These are phyloP conservation scores for Neovahlkampfia damariscottae DNA, from an alignment of 78 protist genomes.

Conservation along the genomic window DNA sequence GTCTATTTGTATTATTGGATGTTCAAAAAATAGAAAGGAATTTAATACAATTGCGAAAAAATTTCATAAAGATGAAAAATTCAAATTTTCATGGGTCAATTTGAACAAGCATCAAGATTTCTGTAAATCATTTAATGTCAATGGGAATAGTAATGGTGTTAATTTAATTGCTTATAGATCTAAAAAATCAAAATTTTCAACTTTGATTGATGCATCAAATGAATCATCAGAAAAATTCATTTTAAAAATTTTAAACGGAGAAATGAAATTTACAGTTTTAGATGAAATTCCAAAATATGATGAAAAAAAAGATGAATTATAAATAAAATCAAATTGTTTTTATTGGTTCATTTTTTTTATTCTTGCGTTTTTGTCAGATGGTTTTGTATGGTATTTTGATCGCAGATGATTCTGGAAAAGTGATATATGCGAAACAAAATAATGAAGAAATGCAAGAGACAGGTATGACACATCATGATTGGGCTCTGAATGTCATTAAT, in stretches of 20 bases:
- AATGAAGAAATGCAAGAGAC: no score
- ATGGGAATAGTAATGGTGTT: background rate
- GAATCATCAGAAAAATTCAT: background rate
- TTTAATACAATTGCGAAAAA: no score
- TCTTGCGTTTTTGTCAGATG: no score
- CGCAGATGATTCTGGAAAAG: no score
- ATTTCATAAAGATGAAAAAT: background rate
- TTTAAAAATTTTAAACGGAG: background rate
- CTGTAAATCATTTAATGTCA: background rate
- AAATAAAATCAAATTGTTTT: background rate
- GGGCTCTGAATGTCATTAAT: no score
- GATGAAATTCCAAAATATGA: background rate
- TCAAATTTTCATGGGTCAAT: background rate
- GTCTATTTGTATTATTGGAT: no score
- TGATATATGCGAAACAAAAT: no score
- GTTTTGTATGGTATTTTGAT: no score
- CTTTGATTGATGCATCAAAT: background rate
- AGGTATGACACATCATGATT: no score
- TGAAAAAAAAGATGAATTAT: background rate
- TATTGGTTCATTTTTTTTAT: no score
- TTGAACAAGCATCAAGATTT: background rate
- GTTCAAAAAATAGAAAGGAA: no score
- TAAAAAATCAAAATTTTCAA: background rate
- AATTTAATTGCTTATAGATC: background rate
- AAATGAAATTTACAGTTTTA: background rate